Percentiles rank a stretch among this genome's conserved stretches.
Conservation (phyloP, 148 eudicot genomes). For the Selenicereus undatus region DNA sequence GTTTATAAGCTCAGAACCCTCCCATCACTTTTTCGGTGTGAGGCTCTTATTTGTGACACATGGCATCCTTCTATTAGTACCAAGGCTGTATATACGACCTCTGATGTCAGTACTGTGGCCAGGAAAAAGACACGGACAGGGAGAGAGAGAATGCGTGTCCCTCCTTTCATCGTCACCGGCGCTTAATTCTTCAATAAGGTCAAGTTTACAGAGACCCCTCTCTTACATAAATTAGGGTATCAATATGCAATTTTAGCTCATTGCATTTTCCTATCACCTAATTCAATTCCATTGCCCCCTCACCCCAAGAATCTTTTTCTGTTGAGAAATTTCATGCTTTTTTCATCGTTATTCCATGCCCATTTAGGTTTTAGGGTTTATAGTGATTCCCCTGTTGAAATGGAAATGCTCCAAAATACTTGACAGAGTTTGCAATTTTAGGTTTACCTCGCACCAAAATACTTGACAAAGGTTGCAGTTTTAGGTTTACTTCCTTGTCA, state of each 20-base stretch:
- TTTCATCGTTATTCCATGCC: not conserved
- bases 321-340: not conserved
- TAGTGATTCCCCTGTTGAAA: not conserved
- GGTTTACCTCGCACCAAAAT: not conserved
- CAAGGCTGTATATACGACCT: too few species aligned
- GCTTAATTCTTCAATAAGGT: not conserved
- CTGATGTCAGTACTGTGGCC: too few species aligned
- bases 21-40: too few species aligned
- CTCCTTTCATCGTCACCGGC: not conserved
- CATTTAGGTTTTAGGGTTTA: not conserved
- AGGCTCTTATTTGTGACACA: too few species aligned
- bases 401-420: not conserved
- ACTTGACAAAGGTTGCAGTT: not conserved
- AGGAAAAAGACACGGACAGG: not conserved
- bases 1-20: too few species aligned
- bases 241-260: not conserved
- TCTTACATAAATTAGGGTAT: not conserved
- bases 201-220: not conserved
- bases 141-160: not conserved
- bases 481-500: not conserved
- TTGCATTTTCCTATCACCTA: not conserved
- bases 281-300: not conserved
- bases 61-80: too few species aligned
- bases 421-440: not conserved
- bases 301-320: not conserved